A percentile compares a stretch with the other conserved stretches of the same genome.
Conservation (phyloP, 805 yeast genomes). For the Wickerhamiella dianesei region DNA sequence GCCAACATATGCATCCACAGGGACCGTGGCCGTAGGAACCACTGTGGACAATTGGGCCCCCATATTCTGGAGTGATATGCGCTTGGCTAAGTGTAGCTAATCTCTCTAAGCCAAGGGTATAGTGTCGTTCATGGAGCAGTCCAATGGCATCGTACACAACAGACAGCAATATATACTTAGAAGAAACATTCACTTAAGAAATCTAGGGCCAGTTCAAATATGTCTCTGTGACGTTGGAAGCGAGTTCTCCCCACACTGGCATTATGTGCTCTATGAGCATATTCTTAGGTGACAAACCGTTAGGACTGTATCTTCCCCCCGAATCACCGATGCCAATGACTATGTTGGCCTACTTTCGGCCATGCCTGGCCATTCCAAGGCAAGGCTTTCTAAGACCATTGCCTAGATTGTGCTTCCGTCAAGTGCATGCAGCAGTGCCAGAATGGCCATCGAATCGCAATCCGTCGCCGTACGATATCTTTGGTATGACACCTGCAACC, state of each 20-base stretch:
- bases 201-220: too few relatives aligned
- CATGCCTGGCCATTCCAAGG: not conserved
- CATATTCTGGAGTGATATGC: conserved; percentile 34
- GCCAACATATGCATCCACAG: conserved; percentile 77
- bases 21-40: conserved; percentile 86
- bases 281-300: not conserved
- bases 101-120: too few relatives aligned
- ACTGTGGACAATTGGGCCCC: conserved; percentile 75
- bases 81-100: not conserved
- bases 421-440: not conserved
- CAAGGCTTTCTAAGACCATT: not conserved
- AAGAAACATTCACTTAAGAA: too few relatives aligned
- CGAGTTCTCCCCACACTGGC: too few relatives aligned
- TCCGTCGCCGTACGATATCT: conserved; percentile 63
- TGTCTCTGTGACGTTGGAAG: too few relatives aligned
- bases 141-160: too few relatives aligned
- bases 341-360: too few relatives aligned
- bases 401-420: not conserved
- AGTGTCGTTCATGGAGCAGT: too few relatives aligned
- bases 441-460: conserved; percentile 43
- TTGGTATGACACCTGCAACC: conserved; percentile 30
- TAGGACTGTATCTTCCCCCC: not conserved
- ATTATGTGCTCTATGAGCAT: too few relatives aligned
- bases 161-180: too few relatives aligned
- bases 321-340: too few relatives aligned